A percentile compares a stretch with the other conserved stretches of the same genome.
Evolutionary conservation across 1,139 yeast species (phyloP).

Genomic region (Yamadazyma triangularis): DNA sequence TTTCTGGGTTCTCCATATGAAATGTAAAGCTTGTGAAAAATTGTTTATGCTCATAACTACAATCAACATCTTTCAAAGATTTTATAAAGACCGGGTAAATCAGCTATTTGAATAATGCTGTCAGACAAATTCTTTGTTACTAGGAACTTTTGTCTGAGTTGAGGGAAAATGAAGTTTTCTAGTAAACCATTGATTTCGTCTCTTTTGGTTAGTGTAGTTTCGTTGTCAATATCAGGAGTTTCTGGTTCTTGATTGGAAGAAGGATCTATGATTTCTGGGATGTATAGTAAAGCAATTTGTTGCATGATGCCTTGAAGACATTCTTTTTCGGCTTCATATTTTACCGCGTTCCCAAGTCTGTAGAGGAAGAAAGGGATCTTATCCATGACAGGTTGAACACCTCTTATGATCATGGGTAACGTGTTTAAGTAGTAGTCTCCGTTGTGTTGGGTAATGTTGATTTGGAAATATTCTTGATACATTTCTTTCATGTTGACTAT

Average conservation of each 20-base stretch:
- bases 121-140: constrained; percentile 53
- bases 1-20: too few relatives aligned
- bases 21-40: too few relatives aligned
- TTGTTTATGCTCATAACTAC: too few relatives aligned
- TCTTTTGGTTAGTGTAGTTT: constrained; percentile 4
- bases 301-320: constrained; percentile 63
- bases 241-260: constrained; percentile 16
- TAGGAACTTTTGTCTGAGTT: constrained; percentile 56
- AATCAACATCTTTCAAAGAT: constrained; percentile 85
- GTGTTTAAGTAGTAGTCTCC: constrained; percentile 34
- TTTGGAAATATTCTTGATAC: constrained; percentile 74
- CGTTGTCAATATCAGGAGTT: background rate
- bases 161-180: constrained; percentile 64
- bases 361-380: constrained; percentile 68
- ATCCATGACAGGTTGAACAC: constrained; percentile 55
- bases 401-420: constrained; percentile 66
- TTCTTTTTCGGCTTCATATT: constrained; percentile 62
- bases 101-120: constrained; percentile 80
- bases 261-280: constrained; percentile 53
- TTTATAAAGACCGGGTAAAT: constrained; percentile 81
- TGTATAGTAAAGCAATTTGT: constrained; percentile 69
- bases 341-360: constrained; percentile 52
- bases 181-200: constrained; percentile 29
- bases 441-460: constrained; percentile 30
- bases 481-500: constrained; percentile 60